A percentile compares a stretch with the other conserved stretches of the same genome.
Conservation (phyloP, 2,329 filamentous ascomycete genomes). For the Chrysosporium keratinophilum region DNA sequence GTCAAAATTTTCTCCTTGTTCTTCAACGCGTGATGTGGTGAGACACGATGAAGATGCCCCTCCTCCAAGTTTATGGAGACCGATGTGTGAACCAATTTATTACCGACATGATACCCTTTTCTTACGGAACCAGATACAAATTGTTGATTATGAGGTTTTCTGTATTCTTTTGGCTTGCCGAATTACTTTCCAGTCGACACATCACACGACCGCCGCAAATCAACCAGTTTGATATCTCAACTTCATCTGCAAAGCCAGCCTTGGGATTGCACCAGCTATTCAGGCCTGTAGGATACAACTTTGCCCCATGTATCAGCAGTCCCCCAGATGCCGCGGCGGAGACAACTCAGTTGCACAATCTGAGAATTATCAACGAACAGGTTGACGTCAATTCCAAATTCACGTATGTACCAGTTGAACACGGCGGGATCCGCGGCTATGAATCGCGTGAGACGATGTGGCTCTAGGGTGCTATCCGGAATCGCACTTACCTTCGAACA, state of each 20-base stretch:
- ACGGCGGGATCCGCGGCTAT: constrained; percentile 44
- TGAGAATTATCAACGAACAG: constrained; percentile 49
- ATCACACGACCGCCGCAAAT: no score
- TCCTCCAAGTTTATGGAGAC: no score
- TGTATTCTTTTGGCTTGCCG: background rate
- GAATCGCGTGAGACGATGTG: background rate
- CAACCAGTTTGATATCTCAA: no score
- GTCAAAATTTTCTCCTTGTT: no score
- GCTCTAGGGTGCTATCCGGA: background rate
- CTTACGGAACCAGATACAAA: background rate
- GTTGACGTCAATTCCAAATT: constrained; percentile 49
- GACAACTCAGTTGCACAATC: constrained; percentile 46
- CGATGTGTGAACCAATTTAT: background rate
- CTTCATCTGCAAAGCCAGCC: no score
- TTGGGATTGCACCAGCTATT: background rate
- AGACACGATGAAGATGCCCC: no score
- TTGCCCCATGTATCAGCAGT: constrained; percentile 48
- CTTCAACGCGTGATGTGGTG: no score
- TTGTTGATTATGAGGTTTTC: background rate
- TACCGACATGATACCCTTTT: background rate
- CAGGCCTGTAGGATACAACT: constrained; percentile 35
- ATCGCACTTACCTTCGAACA: constrained; percentile 39
- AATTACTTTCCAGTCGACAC: no score
- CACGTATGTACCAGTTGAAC: constrained; percentile 48
- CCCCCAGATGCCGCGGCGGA: constrained; percentile 46